A percentile compares a stretch with the other conserved stretches of the same genome.
phyloP scores from a whole-genome alignment of 148 eudicot species.

The Silene conica region DNA sequence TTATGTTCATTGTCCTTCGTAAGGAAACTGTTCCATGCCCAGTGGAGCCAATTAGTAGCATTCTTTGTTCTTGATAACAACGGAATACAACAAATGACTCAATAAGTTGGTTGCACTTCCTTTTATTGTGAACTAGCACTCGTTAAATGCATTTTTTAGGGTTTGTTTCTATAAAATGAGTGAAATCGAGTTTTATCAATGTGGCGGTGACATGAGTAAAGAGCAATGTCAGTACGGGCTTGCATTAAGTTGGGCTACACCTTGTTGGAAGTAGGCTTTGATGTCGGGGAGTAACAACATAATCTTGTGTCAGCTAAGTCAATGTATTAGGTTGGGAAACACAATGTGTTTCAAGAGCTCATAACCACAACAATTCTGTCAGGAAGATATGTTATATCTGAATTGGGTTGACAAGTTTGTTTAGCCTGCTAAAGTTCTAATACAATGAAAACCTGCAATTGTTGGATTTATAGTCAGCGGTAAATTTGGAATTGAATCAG shows the following conservation, averaged over 20 bases:
- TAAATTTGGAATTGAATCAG: not conserved
- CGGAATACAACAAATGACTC: not conserved
- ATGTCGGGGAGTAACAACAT: not conserved
- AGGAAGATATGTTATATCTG: not conserved
- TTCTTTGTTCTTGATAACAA: not conserved
- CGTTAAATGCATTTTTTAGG: not conserved
- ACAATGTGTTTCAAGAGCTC: not conserved
- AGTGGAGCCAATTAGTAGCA: not conserved
- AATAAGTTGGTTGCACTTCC: not conserved
- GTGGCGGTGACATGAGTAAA: not conserved
- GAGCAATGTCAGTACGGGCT: not conserved
- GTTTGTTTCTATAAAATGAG: not conserved
- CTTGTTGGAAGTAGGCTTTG: not conserved
- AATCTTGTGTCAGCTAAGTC: not conserved
- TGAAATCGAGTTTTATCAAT: not conserved
- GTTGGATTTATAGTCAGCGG: not conserved
- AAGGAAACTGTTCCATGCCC: not conserved
- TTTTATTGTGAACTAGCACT: not conserved
- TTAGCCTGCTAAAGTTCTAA: constrained; percentile 6
- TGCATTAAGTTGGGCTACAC: not conserved
- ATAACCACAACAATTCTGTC: not conserved
- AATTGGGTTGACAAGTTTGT: not conserved
- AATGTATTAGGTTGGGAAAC: not conserved
- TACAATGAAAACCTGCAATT: not conserved
- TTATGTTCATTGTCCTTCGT: not conserved